phyloP scores from a whole-genome alignment of 2,329 filamentous ascomycete genomes.

The Trichoderma simmonsii region DNA sequence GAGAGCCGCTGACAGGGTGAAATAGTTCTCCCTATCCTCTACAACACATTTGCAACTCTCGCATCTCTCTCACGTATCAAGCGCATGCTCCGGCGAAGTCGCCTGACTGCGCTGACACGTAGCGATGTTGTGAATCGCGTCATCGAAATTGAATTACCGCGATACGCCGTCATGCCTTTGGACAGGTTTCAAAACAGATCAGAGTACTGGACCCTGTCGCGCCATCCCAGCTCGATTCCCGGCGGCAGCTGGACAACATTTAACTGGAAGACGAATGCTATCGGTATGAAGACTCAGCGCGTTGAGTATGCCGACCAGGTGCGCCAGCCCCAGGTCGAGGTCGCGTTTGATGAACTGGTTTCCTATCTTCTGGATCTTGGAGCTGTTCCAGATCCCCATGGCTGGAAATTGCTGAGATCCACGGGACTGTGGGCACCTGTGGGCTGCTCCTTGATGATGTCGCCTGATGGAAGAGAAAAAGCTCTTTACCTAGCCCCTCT shows the following conservation, averaged over 20 bases:
- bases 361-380: slow-evolving; percentile 62
- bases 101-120: slow-evolving; percentile 58
- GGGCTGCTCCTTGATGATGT: slow-evolving; percentile 55
- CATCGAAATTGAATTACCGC: slow-evolving; percentile 63
- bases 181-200: slow-evolving; percentile 51
- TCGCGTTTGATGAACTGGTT: slow-evolving; percentile 57
- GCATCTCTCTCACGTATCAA: slow-evolving; percentile 59
- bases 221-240: slow-evolving; percentile 50
- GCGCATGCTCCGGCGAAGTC: slow-evolving; percentile 54
- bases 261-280: slow-evolving; percentile 62
- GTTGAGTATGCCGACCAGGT: slow-evolving; percentile 60
- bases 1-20: neutral
- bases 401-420: slow-evolving; percentile 54
- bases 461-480: slow-evolving; percentile 47
- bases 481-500: slow-evolving; percentile 53
- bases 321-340: slow-evolving; percentile 51
- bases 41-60: slow-evolving; percentile 60
- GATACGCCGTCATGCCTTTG: slow-evolving; percentile 60
- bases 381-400: slow-evolving; percentile 57
- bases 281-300: slow-evolving; percentile 60
- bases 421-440: slow-evolving; percentile 60
- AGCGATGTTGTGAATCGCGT: slow-evolving; percentile 63
- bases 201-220: slow-evolving; percentile 57
- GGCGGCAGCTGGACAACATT: slow-evolving; percentile 64
- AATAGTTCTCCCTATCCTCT: slow-evolving; percentile 59